phyloP scores from a whole-genome alignment of 2,329 filamentous ascomycete genomes.

The Colletotrichum acutatum region DNA sequence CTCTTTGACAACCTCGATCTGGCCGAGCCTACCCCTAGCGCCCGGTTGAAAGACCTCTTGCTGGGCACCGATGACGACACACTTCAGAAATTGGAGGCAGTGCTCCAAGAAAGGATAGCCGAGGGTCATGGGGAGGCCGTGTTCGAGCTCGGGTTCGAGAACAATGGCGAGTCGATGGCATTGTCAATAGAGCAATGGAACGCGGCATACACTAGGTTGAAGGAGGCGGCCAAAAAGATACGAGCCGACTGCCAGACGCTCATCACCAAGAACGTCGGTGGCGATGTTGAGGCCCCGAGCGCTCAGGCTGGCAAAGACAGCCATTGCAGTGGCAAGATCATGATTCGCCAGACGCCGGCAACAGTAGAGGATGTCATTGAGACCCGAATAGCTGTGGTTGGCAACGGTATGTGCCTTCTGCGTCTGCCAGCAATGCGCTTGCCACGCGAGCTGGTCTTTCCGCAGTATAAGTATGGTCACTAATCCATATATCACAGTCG shows the following conservation, averaged over 20 bases:
- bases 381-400: constrained; percentile 95
- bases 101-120: constrained; percentile 76
- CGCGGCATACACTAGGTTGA: constrained; percentile 73
- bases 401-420: constrained; percentile 73
- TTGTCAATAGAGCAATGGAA: constrained; percentile 82
- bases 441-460: background rate
- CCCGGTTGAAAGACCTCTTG: constrained; percentile 81
- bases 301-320: constrained; percentile 72
- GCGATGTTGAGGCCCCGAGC: constrained; percentile 76
- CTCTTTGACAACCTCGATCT: constrained; percentile 91
- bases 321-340: constrained; percentile 84
- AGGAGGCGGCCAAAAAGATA: constrained; percentile 70
- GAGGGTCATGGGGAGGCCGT: constrained; percentile 91
- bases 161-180: constrained; percentile 86
- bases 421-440: background rate
- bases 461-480: background rate
- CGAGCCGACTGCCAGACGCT: constrained; percentile 84
- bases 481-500: constrained; percentile 66
- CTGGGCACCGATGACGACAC: constrained; percentile 71
- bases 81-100: constrained; percentile 69
- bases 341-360: constrained; percentile 80
- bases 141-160: constrained; percentile 92
- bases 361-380: constrained; percentile 91
- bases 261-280: constrained; percentile 91
- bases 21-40: constrained; percentile 71